Base-by-base conservation (phyloP, 164 flowering plant genomes). In the Liquidambar formosana region DNA sequence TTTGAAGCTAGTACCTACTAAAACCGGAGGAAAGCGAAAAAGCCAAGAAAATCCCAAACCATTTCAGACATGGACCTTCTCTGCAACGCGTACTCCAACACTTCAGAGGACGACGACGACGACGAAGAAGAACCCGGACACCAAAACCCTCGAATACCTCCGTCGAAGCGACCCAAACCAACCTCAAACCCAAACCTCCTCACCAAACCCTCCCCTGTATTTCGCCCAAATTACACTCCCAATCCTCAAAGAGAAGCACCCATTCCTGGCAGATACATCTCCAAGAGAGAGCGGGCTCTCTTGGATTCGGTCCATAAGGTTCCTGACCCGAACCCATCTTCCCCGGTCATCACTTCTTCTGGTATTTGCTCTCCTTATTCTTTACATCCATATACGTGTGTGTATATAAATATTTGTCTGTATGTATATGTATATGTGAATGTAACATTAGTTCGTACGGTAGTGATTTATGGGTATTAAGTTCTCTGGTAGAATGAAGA, bases 231-330 rank as follows among this genome's bases (percentile, higher is more conserved):
- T 22, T 65, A 15, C 18, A 5, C 43, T 25, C 57, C 53, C 23
- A 51, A 5, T 57, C 69, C 28, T 26, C 73, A 19, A 47, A 57
- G 19, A 9, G 88, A 82, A 70, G 75, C 87, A 68, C 79, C 80
- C 21, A 53, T 86, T 75, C 77, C 94, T 0, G 96, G 98, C 1
- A 74, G 94, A 58, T 92, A 94, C 74, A 48, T 94, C 1, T 92
- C 98, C 48, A 94, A 92, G 79, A 69, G 96, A 76, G 94, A 91
- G 76, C 81, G 92, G 49, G 86, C 88, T 1, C 61, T 77, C 23
- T 38, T 67, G 28, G 73, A 69, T 46, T 48, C 84, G 2, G 44
- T 51, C 5, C 23, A 85, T 26, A 19, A 21, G 4, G 61, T 61
- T 71, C 47, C 76, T 4, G 70, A 60, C 38, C 73, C 60, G 27